These are phyloP conservation scores for Phalaenopsis hybrid DNA, from an alignment of 116 monocot genomes.

Conservation along the genomic window DNA sequence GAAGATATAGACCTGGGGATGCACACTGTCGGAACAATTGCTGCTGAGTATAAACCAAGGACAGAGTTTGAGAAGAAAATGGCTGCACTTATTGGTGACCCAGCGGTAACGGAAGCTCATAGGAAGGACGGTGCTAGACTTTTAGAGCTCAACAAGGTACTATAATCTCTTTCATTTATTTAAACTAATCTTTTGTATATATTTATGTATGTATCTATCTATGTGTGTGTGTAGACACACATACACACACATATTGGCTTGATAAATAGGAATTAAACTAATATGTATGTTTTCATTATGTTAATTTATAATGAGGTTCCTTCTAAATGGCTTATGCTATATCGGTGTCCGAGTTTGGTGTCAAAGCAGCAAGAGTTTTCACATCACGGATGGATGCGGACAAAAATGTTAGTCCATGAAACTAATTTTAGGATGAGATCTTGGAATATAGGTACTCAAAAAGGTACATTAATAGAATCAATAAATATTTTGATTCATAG, in stretches of 20 bases:
- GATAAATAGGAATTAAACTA: neutral
- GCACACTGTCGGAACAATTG: constrained; percentile 77
- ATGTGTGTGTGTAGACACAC: too few relatives aligned
- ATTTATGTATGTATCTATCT: neutral
- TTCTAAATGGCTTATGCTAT: neutral
- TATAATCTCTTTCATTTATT: neutral
- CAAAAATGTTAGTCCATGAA: too few relatives aligned
- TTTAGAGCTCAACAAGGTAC: constrained; percentile 85
- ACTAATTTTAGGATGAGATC: too few relatives aligned
- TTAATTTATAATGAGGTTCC: neutral
- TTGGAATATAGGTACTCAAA: too few relatives aligned
- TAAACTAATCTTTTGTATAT: neutral
- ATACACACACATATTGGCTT: neutral
- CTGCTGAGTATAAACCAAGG: constrained; percentile 66
- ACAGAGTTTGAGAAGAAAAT: constrained; percentile 96
- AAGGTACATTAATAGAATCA: too few relatives aligned
- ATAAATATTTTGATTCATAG: too few relatives aligned
- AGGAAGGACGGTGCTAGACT: constrained; percentile 70
- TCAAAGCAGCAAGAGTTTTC: too few relatives aligned
- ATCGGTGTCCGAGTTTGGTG: too few relatives aligned
- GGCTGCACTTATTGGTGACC: constrained; percentile 44
- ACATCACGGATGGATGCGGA: too few relatives aligned
- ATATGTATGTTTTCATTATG: neutral
- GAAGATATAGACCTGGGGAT: constrained; percentile 58
- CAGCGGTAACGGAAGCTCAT: constrained; percentile 67